These are phyloP conservation scores for Euphorbia corollata DNA, from an alignment of 441 rosid genomes.

Conservation along the genomic window DNA sequence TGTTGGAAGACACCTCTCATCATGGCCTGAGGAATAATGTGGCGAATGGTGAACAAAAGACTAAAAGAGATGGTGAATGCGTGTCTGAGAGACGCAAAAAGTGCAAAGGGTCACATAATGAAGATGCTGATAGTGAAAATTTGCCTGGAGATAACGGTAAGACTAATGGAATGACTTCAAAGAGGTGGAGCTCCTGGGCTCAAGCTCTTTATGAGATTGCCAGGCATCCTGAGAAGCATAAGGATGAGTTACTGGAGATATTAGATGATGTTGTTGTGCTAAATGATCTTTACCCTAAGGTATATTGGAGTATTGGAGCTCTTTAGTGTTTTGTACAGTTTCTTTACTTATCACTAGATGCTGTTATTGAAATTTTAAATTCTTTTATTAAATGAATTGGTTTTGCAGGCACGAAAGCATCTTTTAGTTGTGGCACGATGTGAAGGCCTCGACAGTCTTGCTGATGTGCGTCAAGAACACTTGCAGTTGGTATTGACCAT, in stretches of 20 bases:
- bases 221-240: constrained; percentile 64
- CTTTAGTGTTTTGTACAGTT: neutral
- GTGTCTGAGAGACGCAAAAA: constrained; percentile 46
- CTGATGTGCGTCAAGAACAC: constrained; percentile 57
- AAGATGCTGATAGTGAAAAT: constrained; percentile 18
- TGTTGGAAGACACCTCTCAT: constrained; percentile 21
- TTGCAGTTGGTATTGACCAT: constrained; percentile 45
- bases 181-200: constrained; percentile 71
- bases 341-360: constrained; percentile 1
- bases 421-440: constrained; percentile 54
- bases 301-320: constrained; percentile 22
- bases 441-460: constrained; percentile 55
- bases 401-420: constrained; percentile 66
- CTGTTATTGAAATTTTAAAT: constrained; percentile 3
- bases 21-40: constrained; percentile 17
- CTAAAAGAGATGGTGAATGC: constrained; percentile 34
- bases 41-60: constrained; percentile 30
- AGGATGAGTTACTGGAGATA: constrained; percentile 50
- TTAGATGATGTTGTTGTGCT: constrained; percentile 52
- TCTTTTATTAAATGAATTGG: neutral
- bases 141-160: constrained; percentile 24
- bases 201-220: constrained; percentile 69
- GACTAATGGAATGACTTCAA: constrained; percentile 27
- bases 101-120: constrained; percentile 38
- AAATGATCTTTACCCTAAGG: constrained; percentile 81